Conservation (phyloP, 1,284 basidiomycete genomes). For the Phylloboletellus chloephorus region DNA sequence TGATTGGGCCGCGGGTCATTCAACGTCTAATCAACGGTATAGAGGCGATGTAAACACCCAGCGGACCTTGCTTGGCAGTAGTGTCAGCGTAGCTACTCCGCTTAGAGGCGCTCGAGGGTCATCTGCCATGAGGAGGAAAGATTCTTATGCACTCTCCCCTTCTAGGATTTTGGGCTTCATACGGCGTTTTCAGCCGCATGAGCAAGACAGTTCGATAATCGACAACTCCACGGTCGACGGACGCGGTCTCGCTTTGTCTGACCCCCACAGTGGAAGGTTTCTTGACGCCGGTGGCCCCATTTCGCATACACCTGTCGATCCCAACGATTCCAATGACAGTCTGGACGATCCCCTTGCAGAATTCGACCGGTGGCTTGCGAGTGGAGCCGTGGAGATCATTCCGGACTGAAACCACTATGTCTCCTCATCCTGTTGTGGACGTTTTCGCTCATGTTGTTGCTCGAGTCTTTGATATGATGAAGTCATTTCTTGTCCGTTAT, state of each 20-base stretch:
- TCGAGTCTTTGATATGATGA: not conserved
- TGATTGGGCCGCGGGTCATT: conserved; percentile 28
- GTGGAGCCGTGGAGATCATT: conserved; percentile 38
- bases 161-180: conserved; percentile 26
- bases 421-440: too few relatives aligned
- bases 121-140: conserved; percentile 3
- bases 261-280: not conserved
- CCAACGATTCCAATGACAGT: not conserved
- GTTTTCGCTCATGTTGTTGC: not conserved
- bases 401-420: conserved; percentile 16
- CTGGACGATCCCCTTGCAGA: conserved; percentile 40
- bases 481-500: not conserved
- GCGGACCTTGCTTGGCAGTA: not conserved
- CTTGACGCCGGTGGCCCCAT: not conserved
- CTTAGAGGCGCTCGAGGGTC: not conserved
- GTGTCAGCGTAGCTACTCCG: not conserved
- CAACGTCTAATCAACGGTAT: conserved; percentile 5
- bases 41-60: conserved; percentile 8
- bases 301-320: not conserved
- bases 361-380: conserved; percentile 45
- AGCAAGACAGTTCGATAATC: not conserved
- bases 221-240: not conserved
- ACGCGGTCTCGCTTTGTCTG: not conserved
- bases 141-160: conserved; percentile 22
- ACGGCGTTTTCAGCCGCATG: conserved; percentile 3